Evolutionary conservation across 1,139 yeast species (phyloP), one percentile per base, ranked within the genome.

Genomic region (Pichia sp.): DNA sequence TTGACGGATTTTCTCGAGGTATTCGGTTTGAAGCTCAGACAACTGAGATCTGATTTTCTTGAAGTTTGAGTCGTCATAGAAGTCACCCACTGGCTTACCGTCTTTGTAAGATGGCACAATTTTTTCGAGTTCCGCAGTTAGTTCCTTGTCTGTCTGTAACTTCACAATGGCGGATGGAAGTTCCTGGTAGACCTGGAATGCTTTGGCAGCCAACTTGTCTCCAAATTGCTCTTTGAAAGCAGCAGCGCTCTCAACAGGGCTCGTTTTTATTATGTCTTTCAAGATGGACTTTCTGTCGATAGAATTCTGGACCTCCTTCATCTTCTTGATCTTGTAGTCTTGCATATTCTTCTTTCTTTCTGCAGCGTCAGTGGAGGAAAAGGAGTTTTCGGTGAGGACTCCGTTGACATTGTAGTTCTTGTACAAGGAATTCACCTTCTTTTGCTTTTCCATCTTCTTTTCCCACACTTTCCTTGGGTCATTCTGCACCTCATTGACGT

Each of bases 401-500:
- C 59, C 60, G 4, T 50, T 53, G 44, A 59, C 62, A 50, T 55
- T 59, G 41, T 59, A 63, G 26, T 59, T 54, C 19, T 57, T 46
- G 44, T 62, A 67, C 30, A 63, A 60, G 34, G 65, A 63, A 34
- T 61, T 57, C 11, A 54, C 34, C 57, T 59, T 58, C 43, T 62
- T 52, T 43, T 57, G 56, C 54, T 68, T 64, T 15, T 63, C 62
- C 64, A 76, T 76, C 56, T 81, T 78, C 64, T 76, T 71, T 56
- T 77, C 74, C 85, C 86, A 85, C 62, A 77, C 78, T 54, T 75
- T 77, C 63, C 75, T 72, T 26, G 93, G 92, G 64, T 81, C 75
- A 53, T 73, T 75, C 60, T 74, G 75, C 58, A 89, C 87, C 36
- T 74, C 67, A 31, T 75, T 72, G 23, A 92, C 85, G 68, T 81